A percentile compares a stretch with the other conserved stretches of the same genome.
These are phyloP conservation scores for Phytophthora colocasiae DNA, from an alignment of 352 stramenopile species.

Conservation along the genomic window DNA sequence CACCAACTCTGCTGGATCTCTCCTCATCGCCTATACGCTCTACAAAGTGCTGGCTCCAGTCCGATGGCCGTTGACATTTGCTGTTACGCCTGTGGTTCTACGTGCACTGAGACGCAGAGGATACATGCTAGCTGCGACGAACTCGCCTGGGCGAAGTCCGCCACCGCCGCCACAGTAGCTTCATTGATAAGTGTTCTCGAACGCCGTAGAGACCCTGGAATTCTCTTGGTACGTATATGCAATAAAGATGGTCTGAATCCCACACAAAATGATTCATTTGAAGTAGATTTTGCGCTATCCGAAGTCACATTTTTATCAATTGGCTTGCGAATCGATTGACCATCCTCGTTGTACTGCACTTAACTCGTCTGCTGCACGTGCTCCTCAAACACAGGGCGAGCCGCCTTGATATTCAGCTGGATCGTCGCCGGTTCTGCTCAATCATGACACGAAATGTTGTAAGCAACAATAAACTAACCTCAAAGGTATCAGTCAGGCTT, in stretches of 20 bases:
- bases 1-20: constrained; percentile 71
- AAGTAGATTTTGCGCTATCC: constrained; percentile 16
- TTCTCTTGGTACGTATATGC: constrained; percentile 10
- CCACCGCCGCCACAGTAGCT: constrained; percentile 27
- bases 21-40: constrained; percentile 84
- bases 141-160: constrained; percentile 26
- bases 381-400: constrained; percentile 95
- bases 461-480: constrained; percentile 3
- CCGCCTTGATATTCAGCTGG: constrained; percentile 97
- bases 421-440: constrained; percentile 92
- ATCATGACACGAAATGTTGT: constrained; percentile 5
- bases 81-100: constrained; percentile 79
- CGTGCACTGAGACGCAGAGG: constrained; percentile 71
- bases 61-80: constrained; percentile 84
- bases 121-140: constrained; percentile 67
- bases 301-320: too few relatives aligned
- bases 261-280: constrained; percentile 21
- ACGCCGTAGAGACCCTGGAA: constrained; percentile 14
- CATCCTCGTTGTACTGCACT: not conserved
- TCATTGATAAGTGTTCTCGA: constrained; percentile 15
- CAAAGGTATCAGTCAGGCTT: constrained; percentile 24
- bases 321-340: not conserved
- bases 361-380: constrained; percentile 95
- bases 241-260: constrained; percentile 25
- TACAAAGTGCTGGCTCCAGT: constrained; percentile 84